Evolutionary conservation across 208 protist species (phyloP).

Genomic region (Leptomonas pyrrhocoris): DNA sequence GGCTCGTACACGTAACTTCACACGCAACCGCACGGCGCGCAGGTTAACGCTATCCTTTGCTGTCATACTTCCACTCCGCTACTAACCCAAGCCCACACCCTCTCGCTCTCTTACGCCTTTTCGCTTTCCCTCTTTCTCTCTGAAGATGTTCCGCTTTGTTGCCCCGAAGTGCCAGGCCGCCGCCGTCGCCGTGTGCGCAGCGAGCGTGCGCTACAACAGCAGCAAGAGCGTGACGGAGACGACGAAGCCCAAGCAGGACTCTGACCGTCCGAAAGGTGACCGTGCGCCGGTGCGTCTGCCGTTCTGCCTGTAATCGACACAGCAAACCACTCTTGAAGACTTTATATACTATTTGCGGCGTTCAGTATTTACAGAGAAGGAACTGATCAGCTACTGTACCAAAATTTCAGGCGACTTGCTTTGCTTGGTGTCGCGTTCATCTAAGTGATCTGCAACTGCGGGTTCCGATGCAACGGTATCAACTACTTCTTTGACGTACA

Average conservation of each 20-base stretch:
- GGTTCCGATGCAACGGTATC: too few relatives aligned
- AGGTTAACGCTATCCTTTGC: background rate
- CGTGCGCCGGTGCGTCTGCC: slow-evolving; percentile 23
- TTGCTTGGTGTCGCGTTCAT: too few relatives aligned
- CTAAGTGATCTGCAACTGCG: too few relatives aligned
- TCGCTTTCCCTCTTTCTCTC: background rate
- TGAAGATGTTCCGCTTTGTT: slow-evolving; percentile 16
- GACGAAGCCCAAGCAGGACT: slow-evolving; percentile 13
- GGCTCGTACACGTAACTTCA: too few relatives aligned
- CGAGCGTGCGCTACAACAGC: slow-evolving; percentile 17
- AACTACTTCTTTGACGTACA: background rate
- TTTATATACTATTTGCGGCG: too few relatives aligned
- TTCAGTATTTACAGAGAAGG: too few relatives aligned
- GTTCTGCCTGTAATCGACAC: slow-evolving; percentile 9
- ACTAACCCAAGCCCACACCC: background rate
- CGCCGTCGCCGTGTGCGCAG: slow-evolving; percentile 18
- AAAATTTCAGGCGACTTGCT: too few relatives aligned
- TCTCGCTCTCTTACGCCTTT: background rate
- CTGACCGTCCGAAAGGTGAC: background rate
- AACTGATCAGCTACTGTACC: too few relatives aligned
- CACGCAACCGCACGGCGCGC: background rate
- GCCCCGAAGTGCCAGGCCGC: slow-evolving; percentile 17
- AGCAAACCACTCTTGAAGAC: too few relatives aligned
- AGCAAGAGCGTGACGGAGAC: slow-evolving; percentile 3
- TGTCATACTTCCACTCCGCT: background rate